These are phyloP conservation scores for Sporisorium graminicola DNA, from an alignment of 1,284 basidiomycete genomes.

Conservation along the genomic window DNA sequence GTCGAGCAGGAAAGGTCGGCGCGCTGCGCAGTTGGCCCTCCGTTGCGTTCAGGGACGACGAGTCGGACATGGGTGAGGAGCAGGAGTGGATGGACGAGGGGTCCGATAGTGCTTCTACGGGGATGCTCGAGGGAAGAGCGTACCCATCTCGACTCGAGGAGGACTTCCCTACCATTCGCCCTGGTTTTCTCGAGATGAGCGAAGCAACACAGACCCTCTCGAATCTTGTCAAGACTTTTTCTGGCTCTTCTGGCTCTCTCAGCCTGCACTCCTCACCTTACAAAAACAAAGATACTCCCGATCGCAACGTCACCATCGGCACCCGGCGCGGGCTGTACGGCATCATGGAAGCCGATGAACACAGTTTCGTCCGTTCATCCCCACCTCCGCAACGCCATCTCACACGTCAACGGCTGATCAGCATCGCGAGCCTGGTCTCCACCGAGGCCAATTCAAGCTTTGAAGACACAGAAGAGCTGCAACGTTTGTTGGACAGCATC, in stretches of 20 bases:
- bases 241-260: conserved; percentile 23
- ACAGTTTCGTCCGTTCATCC: neutral
- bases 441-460: conserved; percentile 52
- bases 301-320: conserved; percentile 5
- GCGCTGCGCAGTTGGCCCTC: conserved; percentile 15
- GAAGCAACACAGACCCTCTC: conserved; percentile 35
- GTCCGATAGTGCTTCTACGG: neutral
- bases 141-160: conserved; percentile 16
- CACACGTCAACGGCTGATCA: conserved; percentile 14
- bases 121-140: neutral
- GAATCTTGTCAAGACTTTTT: conserved; percentile 31
- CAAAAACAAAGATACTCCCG: conserved; percentile 12
- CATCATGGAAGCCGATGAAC: conserved; percentile 27
- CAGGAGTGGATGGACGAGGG: conserved; percentile 41
- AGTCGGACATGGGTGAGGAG: conserved; percentile 17
- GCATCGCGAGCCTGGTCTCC: conserved; percentile 30
- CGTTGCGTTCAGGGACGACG: conserved; percentile 13
- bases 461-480: conserved; percentile 48
- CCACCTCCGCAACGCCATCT: neutral
- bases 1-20: neutral
- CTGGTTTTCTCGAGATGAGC: conserved; percentile 43
- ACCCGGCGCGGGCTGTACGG: conserved; percentile 22
- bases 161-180: conserved; percentile 8
- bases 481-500: conserved; percentile 45
- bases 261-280: conserved; percentile 22